These are phyloP conservation scores for Solanum lycopersicoides DNA, from an alignment of 257 asterid genomes.

Conservation along the genomic window DNA sequence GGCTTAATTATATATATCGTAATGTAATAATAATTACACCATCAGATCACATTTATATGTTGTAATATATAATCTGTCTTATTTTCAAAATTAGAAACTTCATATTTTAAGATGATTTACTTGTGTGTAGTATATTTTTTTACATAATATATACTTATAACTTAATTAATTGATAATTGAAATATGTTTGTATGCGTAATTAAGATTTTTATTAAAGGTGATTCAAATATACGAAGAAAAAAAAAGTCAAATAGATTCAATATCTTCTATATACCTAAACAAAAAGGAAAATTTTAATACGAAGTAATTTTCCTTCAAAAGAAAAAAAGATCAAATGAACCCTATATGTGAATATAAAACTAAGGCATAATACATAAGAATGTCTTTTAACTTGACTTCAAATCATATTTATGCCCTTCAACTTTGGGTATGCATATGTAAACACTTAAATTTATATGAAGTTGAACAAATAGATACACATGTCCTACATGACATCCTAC, in stretches of 20 bases:
- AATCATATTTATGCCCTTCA: no score
- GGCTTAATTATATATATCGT: neutral
- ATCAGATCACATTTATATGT: neutral
- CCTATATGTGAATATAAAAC: no score
- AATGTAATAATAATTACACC: neutral
- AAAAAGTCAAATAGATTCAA: neutral
- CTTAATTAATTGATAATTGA: neutral
- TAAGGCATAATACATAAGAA: no score
- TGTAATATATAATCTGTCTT: neutral
- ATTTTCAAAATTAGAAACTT: neutral
- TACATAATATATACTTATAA: neutral
- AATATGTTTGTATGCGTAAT: neutral
- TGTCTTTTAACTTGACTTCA: no score
- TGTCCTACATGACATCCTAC: no score
- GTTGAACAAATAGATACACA: no score
- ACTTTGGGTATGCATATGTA: no score
- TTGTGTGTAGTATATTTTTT: neutral
- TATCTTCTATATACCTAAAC: no score
- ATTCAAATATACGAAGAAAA: neutral
- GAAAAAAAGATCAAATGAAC: neutral
- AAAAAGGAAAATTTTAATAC: no score
- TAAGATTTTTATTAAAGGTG: neutral
- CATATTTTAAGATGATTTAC: neutral
- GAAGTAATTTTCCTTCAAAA: no score
- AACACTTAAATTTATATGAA: no score